Conservation (phyloP, 2,329 filamentous ascomycete species). For the Venturia asperata region DNA sequence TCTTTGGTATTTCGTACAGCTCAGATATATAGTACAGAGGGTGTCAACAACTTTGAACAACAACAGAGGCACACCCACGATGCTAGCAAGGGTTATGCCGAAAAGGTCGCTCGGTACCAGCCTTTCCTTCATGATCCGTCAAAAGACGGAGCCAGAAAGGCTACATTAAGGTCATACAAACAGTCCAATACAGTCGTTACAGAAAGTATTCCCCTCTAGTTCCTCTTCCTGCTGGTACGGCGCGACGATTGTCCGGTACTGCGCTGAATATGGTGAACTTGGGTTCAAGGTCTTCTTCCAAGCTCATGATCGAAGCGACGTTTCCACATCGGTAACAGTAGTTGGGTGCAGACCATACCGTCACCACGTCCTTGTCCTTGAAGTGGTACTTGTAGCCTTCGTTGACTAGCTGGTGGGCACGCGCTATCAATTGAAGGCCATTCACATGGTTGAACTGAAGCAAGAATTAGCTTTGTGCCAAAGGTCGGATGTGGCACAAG, state of each 20-base stretch:
- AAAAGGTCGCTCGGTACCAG: conserved; percentile 6
- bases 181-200: conserved; percentile 24
- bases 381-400: conserved; percentile 91
- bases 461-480: conserved; percentile 18
- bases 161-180: conserved; percentile 8
- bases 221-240: conserved; percentile 60
- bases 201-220: conserved; percentile 47
- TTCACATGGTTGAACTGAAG: conserved; percentile 66
- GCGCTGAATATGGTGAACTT: conserved; percentile 90
- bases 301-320: conserved; percentile 79
- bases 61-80: background rate
- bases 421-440: conserved; percentile 61
- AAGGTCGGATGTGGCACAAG: background rate
- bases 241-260: conserved; percentile 77
- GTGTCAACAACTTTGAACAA: conserved; percentile 1
- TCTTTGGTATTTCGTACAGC: conserved; percentile 5
- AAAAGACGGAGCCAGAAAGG: background rate
- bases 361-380: conserved; percentile 85
- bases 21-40: conserved; percentile 5
- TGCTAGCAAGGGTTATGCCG: conserved; percentile 13
- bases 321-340: conserved; percentile 97
- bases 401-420: conserved; percentile 68
- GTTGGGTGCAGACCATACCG: conserved; percentile 83
- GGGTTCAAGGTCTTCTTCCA: conserved; percentile 75
- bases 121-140: conserved; percentile 4